phyloP scores from a whole-genome alignment of 2,329 filamentous ascomycete genomes.

The Aspergillus sp. region DNA sequence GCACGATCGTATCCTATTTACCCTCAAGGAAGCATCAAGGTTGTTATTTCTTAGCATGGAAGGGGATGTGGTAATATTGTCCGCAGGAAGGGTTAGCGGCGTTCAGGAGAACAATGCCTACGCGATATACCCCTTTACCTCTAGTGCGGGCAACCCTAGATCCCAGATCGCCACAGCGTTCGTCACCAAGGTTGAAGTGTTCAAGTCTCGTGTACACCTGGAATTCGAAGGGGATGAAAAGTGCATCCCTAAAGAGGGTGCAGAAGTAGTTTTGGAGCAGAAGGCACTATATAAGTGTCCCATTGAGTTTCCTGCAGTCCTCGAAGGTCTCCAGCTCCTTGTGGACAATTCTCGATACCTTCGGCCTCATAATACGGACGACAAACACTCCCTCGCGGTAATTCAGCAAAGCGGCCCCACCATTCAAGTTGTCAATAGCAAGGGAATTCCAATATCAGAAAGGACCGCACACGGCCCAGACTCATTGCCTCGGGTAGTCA shows the following conservation, averaged over 20 bases:
- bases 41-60: background rate
- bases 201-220: too few relatives aligned
- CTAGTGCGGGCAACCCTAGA: background rate
- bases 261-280: too few relatives aligned
- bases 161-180: background rate
- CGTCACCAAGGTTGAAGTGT: background rate
- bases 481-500: background rate
- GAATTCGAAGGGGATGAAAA: too few relatives aligned
- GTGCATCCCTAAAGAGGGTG: too few relatives aligned
- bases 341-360: too few relatives aligned
- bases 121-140: background rate
- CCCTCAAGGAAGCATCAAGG: background rate
- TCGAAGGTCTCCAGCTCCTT: too few relatives aligned
- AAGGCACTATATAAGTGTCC: too few relatives aligned
- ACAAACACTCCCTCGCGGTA: too few relatives aligned
- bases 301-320: too few relatives aligned
- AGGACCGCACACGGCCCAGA: background rate
- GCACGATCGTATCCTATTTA: slow-evolving; percentile 1
- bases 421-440: too few relatives aligned
- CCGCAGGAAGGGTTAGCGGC: background rate
- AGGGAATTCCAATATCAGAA: background rate
- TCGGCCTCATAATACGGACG: too few relatives aligned
- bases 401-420: too few relatives aligned
- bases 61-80: background rate
- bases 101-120: slow-evolving; percentile 4